These are phyloP conservation scores for Pleurotus tuber-regium DNA, from an alignment of 768 basidiomycete species.

Conservation along the genomic window DNA sequence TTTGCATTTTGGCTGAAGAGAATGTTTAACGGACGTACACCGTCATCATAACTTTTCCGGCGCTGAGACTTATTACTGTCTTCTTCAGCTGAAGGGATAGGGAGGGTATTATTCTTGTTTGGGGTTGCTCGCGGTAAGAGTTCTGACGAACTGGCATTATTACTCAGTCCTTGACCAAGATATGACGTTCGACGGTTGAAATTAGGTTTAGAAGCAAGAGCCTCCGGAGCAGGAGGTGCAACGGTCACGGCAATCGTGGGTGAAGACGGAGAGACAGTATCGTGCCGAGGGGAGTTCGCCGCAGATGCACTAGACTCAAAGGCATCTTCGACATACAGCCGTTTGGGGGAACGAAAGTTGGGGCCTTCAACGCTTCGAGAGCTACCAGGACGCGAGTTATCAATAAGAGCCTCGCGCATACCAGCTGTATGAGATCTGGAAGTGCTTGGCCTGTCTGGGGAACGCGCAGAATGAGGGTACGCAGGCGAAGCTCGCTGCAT, in stretches of 20 bases:
- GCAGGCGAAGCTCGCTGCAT: slow-evolving; percentile 12
- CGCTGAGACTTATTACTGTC: slow-evolving; percentile 23
- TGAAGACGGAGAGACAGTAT: slow-evolving; percentile 21
- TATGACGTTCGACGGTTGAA: neutral
- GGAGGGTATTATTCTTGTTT: slow-evolving; percentile 39
- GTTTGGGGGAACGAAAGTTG: slow-evolving; percentile 26
- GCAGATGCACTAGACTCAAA: slow-evolving; percentile 26
- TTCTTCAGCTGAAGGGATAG: slow-evolving; percentile 28
- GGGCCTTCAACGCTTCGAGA: slow-evolving; percentile 17
- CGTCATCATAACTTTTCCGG: slow-evolving; percentile 43
- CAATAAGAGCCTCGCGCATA: neutral
- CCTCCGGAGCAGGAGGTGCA: slow-evolving; percentile 33
- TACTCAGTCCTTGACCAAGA: neutral
- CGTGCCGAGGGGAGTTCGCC: slow-evolving; percentile 13
- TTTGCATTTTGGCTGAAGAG: slow-evolving; percentile 26
- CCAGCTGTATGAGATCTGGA: neutral
- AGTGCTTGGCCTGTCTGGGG: neutral
- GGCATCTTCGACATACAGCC: slow-evolving; percentile 35
- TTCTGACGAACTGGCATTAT: slow-evolving; percentile 4
- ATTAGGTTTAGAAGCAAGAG: slow-evolving; percentile 15
- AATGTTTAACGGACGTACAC: slow-evolving; percentile 40
- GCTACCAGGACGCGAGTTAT: slow-evolving; percentile 18
- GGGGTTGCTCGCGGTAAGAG: slow-evolving; percentile 17
- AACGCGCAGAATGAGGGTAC: neutral
- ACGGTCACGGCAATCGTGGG: slow-evolving; percentile 42